Conservation (phyloP, 169 alveolate species). For the Plasmodium ovale region DNA sequence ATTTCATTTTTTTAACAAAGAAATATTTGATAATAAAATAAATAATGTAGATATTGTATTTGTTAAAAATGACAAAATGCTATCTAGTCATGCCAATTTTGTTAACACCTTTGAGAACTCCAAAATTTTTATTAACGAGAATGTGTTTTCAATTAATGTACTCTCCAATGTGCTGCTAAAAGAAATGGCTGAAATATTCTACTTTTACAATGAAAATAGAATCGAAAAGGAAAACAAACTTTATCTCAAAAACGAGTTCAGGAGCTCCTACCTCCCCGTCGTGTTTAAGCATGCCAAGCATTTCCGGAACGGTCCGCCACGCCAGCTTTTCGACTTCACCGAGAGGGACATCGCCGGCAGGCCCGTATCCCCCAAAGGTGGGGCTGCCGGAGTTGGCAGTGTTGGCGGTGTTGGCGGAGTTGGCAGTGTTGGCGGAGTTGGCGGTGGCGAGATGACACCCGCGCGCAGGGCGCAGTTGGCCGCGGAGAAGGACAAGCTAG, state of each 20-base stretch:
- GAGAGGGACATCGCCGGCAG: neutral
- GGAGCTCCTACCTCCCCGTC: conserved; percentile 37
- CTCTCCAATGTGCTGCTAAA: conserved; percentile 37
- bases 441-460: neutral
- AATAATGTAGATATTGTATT: conserved; percentile 51
- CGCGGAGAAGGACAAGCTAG: conserved; percentile 38
- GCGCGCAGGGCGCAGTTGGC: conserved; percentile 3
- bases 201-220: conserved; percentile 51
- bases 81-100: conserved; percentile 54
- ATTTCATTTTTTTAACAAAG: conserved; percentile 68
- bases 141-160: conserved; percentile 39
- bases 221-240: conserved; percentile 68
- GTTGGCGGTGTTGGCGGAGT: neutral
- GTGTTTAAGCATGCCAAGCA: conserved; percentile 40
- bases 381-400: neutral
- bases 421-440: neutral
- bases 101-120: conserved; percentile 59
- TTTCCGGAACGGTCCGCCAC: conserved; percentile 7
- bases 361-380: too few species aligned
- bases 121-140: conserved; percentile 50
- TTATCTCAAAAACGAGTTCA: conserved; percentile 41
- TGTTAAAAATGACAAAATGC: conserved; percentile 39
- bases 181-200: conserved; percentile 74
- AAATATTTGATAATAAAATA: conserved; percentile 43
- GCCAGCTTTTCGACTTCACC: conserved; percentile 9